Base-by-base conservation (phyloP, 768 basidiomycete species). In the Lactarius deliciosus region DNA sequence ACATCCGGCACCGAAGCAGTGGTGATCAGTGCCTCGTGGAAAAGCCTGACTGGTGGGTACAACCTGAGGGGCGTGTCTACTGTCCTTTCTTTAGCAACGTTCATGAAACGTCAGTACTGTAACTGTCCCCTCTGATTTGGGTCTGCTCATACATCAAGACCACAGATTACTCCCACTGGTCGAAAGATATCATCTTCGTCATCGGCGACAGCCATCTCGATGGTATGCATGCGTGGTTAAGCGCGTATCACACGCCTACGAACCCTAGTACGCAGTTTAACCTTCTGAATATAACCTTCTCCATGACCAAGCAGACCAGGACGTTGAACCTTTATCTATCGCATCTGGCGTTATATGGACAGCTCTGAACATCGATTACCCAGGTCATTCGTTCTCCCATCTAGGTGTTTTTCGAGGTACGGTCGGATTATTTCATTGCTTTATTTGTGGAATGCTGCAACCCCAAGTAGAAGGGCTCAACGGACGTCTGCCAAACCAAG, bases 371-470 rank as follows among this genome's bases (percentile, higher is more conserved):
- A 86, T 99, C 53, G 97, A 98, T 75, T 98, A 98, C 75, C 93
- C 95, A 0, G 92, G 94, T 0, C 96, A 99, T 76, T 98, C 96
- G 0, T 96, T 98, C 77, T 94, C 91, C 11, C 93, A 98, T 74
- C 81, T 98, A 2, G 96, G 97, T n/a, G 78, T 98, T 11, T 98
- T 94, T 78, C 92, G 90, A 76, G 96, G 96, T 94, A 20, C 63
- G 87, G 69, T 20, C 45, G 54, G 13, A 60, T 45, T 47, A 47
- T 30, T 47, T 61, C 45, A 38, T 54, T 25, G 18, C 15, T 18
- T 41, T n/a, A 11, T 1, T 43, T 18, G 54, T 50, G 45, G 13
- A 54, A 58, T 58, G 10, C 63, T 18, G 18, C 61, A 66, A 61
- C 13, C 50, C 15, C 18, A 18, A 20, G 16, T 75, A 98, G 96